Evolutionary conservation across 1,139 yeast species (phyloP).

Genomic region (Groenewaldozyma auringiensis): DNA sequence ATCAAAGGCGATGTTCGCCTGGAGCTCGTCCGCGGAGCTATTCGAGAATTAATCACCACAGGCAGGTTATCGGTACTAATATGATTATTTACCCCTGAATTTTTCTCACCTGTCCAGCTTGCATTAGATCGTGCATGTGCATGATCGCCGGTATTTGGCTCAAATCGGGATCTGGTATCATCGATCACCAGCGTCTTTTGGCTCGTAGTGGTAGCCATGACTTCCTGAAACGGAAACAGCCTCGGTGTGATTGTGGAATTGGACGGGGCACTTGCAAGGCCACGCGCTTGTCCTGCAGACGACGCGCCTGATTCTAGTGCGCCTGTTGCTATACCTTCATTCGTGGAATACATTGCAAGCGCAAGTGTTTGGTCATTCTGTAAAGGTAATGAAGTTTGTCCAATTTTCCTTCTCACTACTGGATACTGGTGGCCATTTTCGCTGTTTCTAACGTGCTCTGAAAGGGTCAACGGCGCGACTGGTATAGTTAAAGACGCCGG

Average conservation of each 20-base stretch:
- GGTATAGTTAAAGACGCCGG: background rate
- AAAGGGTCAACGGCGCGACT: background rate
- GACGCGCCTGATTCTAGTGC: background rate
- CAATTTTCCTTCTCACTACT: background rate
- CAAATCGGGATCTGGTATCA: no score
- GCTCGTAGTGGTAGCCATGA: background rate
- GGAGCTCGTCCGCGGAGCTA: background rate
- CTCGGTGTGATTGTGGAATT: background rate
- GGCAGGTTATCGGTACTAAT: background rate
- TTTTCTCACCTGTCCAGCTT: background rate
- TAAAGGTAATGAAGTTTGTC: background rate
- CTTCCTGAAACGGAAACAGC: background rate
- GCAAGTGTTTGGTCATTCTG: background rate
- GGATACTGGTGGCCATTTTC: no score
- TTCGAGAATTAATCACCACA: background rate
- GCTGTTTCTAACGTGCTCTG: background rate
- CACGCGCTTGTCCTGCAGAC: background rate
- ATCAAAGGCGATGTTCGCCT: background rate
- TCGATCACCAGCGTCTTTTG: background rate
- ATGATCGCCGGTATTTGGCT: background rate
- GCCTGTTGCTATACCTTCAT: no score
- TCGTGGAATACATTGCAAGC: background rate
- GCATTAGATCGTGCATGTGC: background rate
- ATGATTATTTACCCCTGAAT: background rate
- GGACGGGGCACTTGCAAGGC: background rate